Evolutionary conservation across 2,329 filamentous ascomycete genomes (phyloP), one percentile per base, ranked within the genome.

Genomic region (Cordyceps militaris): DNA sequence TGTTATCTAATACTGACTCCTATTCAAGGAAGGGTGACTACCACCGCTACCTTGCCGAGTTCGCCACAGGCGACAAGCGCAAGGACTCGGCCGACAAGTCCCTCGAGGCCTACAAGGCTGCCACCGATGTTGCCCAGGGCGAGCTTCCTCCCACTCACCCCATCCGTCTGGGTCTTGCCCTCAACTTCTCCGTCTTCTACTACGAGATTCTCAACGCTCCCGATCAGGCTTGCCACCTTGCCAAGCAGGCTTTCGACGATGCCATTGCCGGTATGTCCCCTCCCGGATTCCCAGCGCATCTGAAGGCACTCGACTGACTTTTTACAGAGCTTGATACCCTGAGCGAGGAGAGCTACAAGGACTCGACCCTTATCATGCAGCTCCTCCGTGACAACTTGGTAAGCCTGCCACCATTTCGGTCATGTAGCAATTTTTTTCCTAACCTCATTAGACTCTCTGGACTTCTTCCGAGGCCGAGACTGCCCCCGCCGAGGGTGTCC

Each of bases 161-260:
- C 69, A 97, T 97, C 80, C 92, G 93, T 71, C 90, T 97, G 65
- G 93, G 93, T 76, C 88, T 97, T 70, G 93, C 93, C 66, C 86
- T 97, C 67, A 97, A 97, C 88, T 97, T 97, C 86, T 96, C 92
- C 65, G 92, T 97, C 71, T 97, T 97, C 84, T 97, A 97, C 87
- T 99, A 99, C 77, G 94, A 99, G 86, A 99, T 97, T 74, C 83
- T 97, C 71, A 99, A 97, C 83, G 91, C 93, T 44, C 93, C 93
- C 64, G 94, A 97, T 76, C 93, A 95, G 80, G 93, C 92, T 73
- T 97, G 93, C 87, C 92, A 96, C 76, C 86, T 97, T 67, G 93
- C 93, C 77, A 97, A 97, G 86, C 93, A 97, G 82, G 93, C 94
- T 52, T 97, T 97, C 71, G 93, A 97, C 74, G 93, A 97, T 77